These are phyloP conservation scores for Ustulina deusta DNA, from an alignment of 2,329 filamentous ascomycete species.

Conservation along the genomic window DNA sequence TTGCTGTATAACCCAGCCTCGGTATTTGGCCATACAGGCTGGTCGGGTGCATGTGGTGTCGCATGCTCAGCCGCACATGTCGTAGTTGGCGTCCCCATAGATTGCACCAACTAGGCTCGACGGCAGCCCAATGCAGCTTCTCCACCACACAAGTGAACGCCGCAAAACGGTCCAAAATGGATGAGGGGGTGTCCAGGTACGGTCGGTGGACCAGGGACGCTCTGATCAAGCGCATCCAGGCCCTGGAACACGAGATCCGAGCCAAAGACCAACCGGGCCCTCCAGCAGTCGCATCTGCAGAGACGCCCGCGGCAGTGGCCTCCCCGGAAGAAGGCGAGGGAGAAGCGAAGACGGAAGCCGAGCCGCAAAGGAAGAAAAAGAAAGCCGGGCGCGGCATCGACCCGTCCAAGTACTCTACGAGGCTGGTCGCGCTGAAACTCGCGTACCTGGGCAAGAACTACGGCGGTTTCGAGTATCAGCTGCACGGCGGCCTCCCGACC, in stretches of 20 bases:
- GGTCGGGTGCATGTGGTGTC: constrained; percentile 44
- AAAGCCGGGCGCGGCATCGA: constrained; percentile 70
- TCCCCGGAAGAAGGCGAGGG: constrained; percentile 46
- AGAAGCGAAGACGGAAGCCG: constrained; percentile 55
- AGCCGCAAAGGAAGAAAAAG: constrained; percentile 55
- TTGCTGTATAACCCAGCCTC: neutral
- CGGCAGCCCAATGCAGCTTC: constrained; percentile 40
- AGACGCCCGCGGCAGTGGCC: neutral
- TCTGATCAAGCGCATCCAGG: constrained; percentile 74
- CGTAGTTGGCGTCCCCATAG: constrained; percentile 42
- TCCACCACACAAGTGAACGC: constrained; percentile 37
- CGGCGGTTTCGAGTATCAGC: constrained; percentile 91
- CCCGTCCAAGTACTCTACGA: constrained; percentile 81
- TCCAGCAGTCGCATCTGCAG: constrained; percentile 11
- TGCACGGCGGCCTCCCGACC: constrained; percentile 77
- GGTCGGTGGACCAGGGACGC: constrained; percentile 75
- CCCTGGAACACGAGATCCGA: constrained; percentile 70
- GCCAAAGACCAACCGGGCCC: constrained; percentile 26
- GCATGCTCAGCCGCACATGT: constrained; percentile 37
- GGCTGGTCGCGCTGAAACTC: constrained; percentile 90
- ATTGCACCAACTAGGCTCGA: constrained; percentile 32
- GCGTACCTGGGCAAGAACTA: constrained; percentile 93
- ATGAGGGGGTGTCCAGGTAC: constrained; percentile 60
- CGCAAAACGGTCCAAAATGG: constrained; percentile 42
- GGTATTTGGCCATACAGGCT: neutral